Conservation (phyloP, 2,329 filamentous ascomycete genomes). For the Exophiala bonariae region DNA sequence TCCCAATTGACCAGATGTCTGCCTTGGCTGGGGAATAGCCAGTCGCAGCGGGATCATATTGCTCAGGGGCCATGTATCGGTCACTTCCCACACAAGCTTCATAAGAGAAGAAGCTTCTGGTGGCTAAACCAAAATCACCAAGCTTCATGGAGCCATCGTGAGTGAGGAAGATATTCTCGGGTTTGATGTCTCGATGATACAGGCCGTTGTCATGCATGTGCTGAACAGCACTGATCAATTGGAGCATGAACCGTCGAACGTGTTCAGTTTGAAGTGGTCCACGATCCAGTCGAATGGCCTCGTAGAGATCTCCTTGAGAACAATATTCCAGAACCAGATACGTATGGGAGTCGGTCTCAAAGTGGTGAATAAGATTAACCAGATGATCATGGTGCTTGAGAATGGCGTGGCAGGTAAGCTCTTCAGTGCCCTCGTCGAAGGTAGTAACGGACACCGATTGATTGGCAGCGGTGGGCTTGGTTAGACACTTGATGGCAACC, state of each 20-base stretch:
- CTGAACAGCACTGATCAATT: conserved; percentile 84
- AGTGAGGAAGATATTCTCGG: conserved; percentile 96
- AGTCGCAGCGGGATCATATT: conserved; percentile 83
- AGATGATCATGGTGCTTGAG: conserved; percentile 84
- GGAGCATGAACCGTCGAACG: conserved; percentile 94
- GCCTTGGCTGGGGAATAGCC: conserved; percentile 93
- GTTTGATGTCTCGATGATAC: conserved; percentile 98
- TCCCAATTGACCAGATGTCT: conserved; percentile 95
- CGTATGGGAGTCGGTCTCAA: conserved; percentile 86
- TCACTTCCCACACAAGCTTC: conserved; percentile 96
- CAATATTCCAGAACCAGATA: conserved; percentile 97
- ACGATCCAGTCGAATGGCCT: conserved; percentile 86
- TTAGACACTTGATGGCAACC: conserved; percentile 95
- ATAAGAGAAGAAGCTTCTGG: conserved; percentile 83
- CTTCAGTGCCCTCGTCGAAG: conserved; percentile 60
- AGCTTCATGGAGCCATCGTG: conserved; percentile 89
- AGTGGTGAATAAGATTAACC: conserved; percentile 86
- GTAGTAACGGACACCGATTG: conserved; percentile 56
- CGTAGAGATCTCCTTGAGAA: conserved; percentile 91
- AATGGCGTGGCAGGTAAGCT: conserved; percentile 69
- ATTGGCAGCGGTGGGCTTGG: conserved; percentile 60
- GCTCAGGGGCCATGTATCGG: conserved; percentile 98
- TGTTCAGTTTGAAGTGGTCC: conserved; percentile 94
- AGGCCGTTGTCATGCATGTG: conserved; percentile 89
- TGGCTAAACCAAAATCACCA: conserved; percentile 92